Conservation (phyloP, 371 early-diverging fungal species). For the Choanephora cucurbitarum region DNA sequence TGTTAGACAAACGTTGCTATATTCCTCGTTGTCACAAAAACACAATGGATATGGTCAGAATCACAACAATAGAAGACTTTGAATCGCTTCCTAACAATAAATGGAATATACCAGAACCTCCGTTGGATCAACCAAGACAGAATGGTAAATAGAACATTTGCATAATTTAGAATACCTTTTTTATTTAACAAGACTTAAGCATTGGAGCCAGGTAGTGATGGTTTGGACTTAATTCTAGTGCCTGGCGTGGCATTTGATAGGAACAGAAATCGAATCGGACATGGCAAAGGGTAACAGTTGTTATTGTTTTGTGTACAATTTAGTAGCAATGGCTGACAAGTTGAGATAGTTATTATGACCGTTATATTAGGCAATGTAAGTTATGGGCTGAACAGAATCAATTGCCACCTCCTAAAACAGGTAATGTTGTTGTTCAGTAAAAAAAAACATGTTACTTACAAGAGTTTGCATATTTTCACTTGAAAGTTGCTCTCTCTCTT, state of each 20-base stretch:
- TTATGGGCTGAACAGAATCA: conserved; percentile 33
- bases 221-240: conserved; percentile 68
- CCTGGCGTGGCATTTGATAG: conserved; percentile 72
- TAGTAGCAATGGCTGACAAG: too few relatives aligned
- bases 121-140: conserved; percentile 49
- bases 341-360: conserved; percentile 43
- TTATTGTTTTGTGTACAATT: too few relatives aligned
- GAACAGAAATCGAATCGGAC: conserved; percentile 65
- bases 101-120: conserved; percentile 74
- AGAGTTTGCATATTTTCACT: not conserved
- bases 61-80: conserved; percentile 62
- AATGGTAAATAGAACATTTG: conserved; percentile 57
- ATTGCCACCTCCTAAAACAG: conserved; percentile 29
- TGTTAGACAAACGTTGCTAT: conserved; percentile 61
- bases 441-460: not conserved
- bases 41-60: conserved; percentile 72
- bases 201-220: conserved; percentile 50
- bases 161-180: too few relatives aligned
- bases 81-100: conserved; percentile 60
- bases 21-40: conserved; percentile 66
- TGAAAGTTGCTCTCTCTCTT: conserved; percentile 59
- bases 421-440: conserved; percentile 9
- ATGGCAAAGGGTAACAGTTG: conserved; percentile 78
- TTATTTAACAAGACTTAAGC: too few relatives aligned
- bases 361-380: conserved; percentile 35